Evolutionary conservation across 2,329 filamentous ascomycete genomes (phyloP).

Genomic region (Didymella segeticola): DNA sequence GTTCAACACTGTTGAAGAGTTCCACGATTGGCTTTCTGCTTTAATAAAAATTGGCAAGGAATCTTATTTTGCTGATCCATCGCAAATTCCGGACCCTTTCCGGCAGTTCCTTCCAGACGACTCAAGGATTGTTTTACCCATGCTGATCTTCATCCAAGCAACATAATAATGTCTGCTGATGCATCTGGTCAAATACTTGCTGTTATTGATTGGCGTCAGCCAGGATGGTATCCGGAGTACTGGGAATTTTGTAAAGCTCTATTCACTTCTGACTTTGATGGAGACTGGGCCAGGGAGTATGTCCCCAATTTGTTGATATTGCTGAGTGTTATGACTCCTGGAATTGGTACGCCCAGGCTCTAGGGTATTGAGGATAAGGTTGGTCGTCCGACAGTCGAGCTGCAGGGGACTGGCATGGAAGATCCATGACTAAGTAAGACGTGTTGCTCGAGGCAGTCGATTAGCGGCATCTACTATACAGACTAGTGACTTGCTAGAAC

Average conservation of each 20-base stretch:
- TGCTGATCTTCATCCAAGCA: slow-evolving; percentile 91
- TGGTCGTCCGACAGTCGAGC: not conserved
- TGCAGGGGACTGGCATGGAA: not conserved
- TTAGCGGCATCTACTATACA: not conserved
- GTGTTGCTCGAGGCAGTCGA: not conserved
- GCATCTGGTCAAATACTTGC: slow-evolving; percentile 40
- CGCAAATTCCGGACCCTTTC: slow-evolving; percentile 3
- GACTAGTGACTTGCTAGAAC: not conserved
- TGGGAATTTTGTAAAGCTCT: slow-evolving; percentile 16
- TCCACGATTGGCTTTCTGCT: slow-evolving; percentile 40
- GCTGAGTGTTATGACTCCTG: not conserved
- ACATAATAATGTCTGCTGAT: slow-evolving; percentile 80
- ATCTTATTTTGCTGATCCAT: slow-evolving; percentile 4
- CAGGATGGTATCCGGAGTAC: slow-evolving; percentile 39
- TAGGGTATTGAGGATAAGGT: slow-evolving; percentile 1
- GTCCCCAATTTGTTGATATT: slow-evolving; percentile 5
- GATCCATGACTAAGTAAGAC: not conserved
- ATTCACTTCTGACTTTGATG: slow-evolving; percentile 1
- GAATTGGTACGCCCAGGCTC: slow-evolving; percentile 2
- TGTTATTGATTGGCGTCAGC: slow-evolving; percentile 45
- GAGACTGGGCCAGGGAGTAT: slow-evolving; percentile 6
- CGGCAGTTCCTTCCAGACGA: slow-evolving; percentile 36
- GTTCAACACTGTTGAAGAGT: slow-evolving; percentile 34
- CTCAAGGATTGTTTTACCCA: slow-evolving; percentile 71
- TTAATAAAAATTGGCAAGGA: slow-evolving; percentile 21